These are phyloP conservation scores for Stereum hirsutum DNA, from an alignment of 1,284 basidiomycete genomes.

Conservation along the genomic window DNA sequence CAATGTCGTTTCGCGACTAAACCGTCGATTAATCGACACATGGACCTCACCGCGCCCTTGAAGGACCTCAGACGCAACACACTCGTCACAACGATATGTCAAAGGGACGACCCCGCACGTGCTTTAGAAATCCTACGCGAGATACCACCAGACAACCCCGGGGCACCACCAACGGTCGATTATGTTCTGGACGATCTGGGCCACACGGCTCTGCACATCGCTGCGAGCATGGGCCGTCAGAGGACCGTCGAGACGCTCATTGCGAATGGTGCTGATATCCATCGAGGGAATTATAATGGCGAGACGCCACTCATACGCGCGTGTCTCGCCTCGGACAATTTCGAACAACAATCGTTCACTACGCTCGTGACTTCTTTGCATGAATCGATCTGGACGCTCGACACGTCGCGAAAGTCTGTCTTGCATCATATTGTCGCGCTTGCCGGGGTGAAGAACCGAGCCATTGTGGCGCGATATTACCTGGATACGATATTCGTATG, in stretches of 20 bases:
- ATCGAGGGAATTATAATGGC: conserved; percentile 87
- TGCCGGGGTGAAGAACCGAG: conserved; percentile 86
- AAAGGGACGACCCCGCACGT: conserved; percentile 53
- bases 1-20: conserved; percentile 61
- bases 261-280: conserved; percentile 71
- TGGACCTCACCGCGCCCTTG: conserved; percentile 47
- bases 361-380: conserved; percentile 57
- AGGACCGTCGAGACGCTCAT: conserved; percentile 62
- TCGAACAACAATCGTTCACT: conserved; percentile 73
- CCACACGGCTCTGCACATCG: conserved; percentile 92
- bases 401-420: conserved; percentile 83
- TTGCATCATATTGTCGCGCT: conserved; percentile 93
- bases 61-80: conserved; percentile 54
- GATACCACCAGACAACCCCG: conserved; percentile 38
- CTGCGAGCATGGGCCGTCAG: conserved; percentile 77
- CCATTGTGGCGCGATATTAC: conserved; percentile 82
- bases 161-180: conserved; percentile 54
- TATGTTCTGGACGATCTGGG: conserved; percentile 88
- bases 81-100: conserved; percentile 54
- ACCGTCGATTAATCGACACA: conserved; percentile 46
- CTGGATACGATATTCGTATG: conserved; percentile 85
- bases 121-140: conserved; percentile 60
- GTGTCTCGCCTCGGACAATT: conserved; percentile 84
- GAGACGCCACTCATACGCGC: conserved; percentile 94
- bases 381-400: conserved; percentile 80